These are phyloP conservation scores for Mycena galopus DNA, from an alignment of 768 basidiomycete species.

Conservation along the genomic window DNA sequence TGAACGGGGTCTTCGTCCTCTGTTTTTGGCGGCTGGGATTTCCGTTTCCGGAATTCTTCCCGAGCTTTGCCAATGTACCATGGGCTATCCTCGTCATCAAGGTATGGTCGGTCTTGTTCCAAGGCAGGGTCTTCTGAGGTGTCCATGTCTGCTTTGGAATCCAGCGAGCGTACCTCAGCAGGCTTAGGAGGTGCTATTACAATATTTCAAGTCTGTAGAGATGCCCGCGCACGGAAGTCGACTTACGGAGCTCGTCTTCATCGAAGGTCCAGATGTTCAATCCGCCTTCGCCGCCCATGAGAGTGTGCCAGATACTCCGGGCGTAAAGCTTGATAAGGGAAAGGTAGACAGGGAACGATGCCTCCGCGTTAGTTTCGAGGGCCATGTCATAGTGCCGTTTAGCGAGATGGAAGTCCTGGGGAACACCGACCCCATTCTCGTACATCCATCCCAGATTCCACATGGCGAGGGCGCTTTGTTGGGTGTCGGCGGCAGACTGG, in stretches of 20 bases:
- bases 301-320: constrained; percentile 86
- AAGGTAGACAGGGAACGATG: constrained; percentile 87
- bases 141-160: constrained; percentile 48
- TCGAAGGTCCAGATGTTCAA: constrained; percentile 76
- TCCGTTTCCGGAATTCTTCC: constrained; percentile 79
- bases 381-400: constrained; percentile 96
- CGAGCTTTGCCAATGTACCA: constrained; percentile 90
- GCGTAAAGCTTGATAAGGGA: constrained; percentile 87
- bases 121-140: constrained; percentile 41
- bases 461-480: constrained; percentile 93
- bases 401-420: constrained; percentile 96
- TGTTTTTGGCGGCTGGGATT: constrained; percentile 51
- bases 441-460: constrained; percentile 99
- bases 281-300: constrained; percentile 78
- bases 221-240: constrained; percentile 17
- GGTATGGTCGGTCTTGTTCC: constrained; percentile 50
- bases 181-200: constrained; percentile 34
- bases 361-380: constrained; percentile 88
- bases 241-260: constrained; percentile 57
- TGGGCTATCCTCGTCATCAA: constrained; percentile 71
- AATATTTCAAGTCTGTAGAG: not conserved
- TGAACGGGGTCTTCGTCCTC: constrained; percentile 83
- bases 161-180: constrained; percentile 56
- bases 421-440: constrained; percentile 94
- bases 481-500: constrained; percentile 93